Base-by-base conservation (phyloP, 2,329 filamentous ascomycete genomes). In the Sclerotinia subarctica region DNA sequence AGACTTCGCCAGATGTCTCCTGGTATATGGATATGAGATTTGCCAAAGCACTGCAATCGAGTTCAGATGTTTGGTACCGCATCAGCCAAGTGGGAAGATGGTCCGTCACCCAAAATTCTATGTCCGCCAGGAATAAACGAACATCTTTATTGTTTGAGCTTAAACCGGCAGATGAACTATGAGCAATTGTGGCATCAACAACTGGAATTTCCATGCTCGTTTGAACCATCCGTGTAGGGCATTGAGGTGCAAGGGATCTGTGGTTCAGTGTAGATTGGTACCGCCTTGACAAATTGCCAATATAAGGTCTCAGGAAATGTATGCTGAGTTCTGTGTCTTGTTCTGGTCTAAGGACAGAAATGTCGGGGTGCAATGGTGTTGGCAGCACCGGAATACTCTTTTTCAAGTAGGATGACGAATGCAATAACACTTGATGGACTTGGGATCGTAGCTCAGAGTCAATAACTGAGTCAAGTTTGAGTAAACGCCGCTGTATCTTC, bases 21-120 rank as follows among this genome's bases (percentile, higher is more conserved):
- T 79, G 73, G 66, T 85, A 85, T 0, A 52, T 19, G 2, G 73
- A 54, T 1, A 83, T 78, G 5, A 79, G 60, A 0, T 65, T 5
- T 1, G 64, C 69, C 1, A 83, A 74, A 5, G 68, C 38, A 0
- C n/a, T 21, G 63, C 78, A 82, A 5, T 76, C 76, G 0, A 51
- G n/a, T 0, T 56, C 49, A 15, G 73, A 68, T 0, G n/a, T n/a
- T 54, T 38, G 24, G 3, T 73, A 66, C 51, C 80, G 70, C 0
- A n/a, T 5, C 26, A 60, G 19, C 42, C 44, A 60, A 49, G 3
- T 2, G 7, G 44, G 57, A 0, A 86, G 77, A 49, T 79, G 60
- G 0, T 70, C 24, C 1, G 76, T 74, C 3, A 86, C 81, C 86
- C 85, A 88, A 0, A 64, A 49, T 72, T 88, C 86, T 19, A 87